Percentiles rank a stretch among this genome's conserved stretches.
phyloP scores from a whole-genome alignment of 257 asterid genomes.

The Penstemon davidsonii region DNA sequence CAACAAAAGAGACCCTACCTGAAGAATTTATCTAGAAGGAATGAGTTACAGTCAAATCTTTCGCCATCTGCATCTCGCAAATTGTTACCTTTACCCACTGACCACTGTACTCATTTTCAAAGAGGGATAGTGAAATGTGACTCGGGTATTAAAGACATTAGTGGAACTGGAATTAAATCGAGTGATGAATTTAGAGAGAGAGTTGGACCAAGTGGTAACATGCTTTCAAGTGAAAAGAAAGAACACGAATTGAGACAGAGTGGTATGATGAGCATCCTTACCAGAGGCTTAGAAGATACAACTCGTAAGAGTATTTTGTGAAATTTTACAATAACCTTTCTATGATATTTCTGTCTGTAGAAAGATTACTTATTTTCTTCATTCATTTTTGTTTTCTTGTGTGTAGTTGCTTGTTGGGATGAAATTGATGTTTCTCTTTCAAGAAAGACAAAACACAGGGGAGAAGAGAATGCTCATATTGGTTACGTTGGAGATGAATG shows the following conservation, averaged over 20 bases:
- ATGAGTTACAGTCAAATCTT: slow-evolving; percentile 31
- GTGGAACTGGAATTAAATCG: slow-evolving; percentile 21
- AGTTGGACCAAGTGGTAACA: slow-evolving; percentile 33
- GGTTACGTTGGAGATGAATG: slow-evolving; percentile 90
- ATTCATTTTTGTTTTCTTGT: slow-evolving; percentile 29
- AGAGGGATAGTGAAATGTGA: slow-evolving; percentile 27
- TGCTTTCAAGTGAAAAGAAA: slow-evolving; percentile 38
- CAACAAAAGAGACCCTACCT: slow-evolving; percentile 26
- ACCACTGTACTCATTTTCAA: slow-evolving; percentile 23
- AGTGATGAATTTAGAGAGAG: slow-evolving; percentile 34
- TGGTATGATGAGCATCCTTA: slow-evolving; percentile 49
- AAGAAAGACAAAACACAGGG: slow-evolving; percentile 31
- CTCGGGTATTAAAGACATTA: slow-evolving; percentile 31
- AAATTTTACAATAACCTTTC: background rate
- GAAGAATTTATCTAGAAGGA: slow-evolving; percentile 29
- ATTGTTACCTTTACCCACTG: slow-evolving; percentile 22
- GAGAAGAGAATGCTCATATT: slow-evolving; percentile 38
- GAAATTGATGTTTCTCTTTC: slow-evolving; percentile 40
- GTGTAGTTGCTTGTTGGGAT: slow-evolving; percentile 86
- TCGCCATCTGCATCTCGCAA: slow-evolving; percentile 45
- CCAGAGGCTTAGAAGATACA: slow-evolving; percentile 69
- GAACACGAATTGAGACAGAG: slow-evolving; percentile 30
- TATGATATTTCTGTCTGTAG: background rate
- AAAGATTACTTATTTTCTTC: background rate
- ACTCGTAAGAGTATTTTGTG: slow-evolving; percentile 44